phyloP scores from a whole-genome alignment of 345 rosid species.

The Erucastrum elatum region DNA sequence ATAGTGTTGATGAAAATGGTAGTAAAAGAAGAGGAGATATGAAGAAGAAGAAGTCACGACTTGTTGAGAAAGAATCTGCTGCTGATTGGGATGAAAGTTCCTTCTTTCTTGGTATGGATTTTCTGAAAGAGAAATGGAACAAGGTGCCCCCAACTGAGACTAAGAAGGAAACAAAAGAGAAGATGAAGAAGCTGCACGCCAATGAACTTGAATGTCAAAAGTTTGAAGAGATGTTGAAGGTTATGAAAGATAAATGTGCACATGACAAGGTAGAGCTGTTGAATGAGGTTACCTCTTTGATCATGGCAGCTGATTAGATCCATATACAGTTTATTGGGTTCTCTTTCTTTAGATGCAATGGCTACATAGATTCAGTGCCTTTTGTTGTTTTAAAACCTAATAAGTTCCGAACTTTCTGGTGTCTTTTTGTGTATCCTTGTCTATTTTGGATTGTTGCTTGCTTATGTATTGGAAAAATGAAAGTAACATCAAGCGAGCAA shows the following conservation, averaged over 20 bases:
- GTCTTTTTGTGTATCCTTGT: background rate
- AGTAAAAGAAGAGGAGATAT: background rate
- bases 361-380: background rate
- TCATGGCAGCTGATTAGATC: background rate
- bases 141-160: no score
- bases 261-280: background rate
- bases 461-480: background rate
- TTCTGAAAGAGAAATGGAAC: no score
- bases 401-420: background rate
- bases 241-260: background rate
- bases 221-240: background rate
- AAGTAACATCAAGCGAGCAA: background rate
- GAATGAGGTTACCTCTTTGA: background rate
- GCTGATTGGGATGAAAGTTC: slow-evolving; percentile 1
- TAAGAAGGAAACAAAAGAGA: no score
- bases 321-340: background rate
- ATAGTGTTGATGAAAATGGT: background rate
- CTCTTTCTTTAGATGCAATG: background rate
- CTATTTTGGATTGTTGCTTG: background rate
- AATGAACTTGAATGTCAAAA: background rate
- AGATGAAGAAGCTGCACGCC: background rate
- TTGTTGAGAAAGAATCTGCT: background rate
- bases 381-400: background rate
- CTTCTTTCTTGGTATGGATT: background rate
- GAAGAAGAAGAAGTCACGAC: background rate